These are phyloP conservation scores for Metrosideros polymorpha DNA, from an alignment of 441 rosid genomes.

Conservation along the genomic window DNA sequence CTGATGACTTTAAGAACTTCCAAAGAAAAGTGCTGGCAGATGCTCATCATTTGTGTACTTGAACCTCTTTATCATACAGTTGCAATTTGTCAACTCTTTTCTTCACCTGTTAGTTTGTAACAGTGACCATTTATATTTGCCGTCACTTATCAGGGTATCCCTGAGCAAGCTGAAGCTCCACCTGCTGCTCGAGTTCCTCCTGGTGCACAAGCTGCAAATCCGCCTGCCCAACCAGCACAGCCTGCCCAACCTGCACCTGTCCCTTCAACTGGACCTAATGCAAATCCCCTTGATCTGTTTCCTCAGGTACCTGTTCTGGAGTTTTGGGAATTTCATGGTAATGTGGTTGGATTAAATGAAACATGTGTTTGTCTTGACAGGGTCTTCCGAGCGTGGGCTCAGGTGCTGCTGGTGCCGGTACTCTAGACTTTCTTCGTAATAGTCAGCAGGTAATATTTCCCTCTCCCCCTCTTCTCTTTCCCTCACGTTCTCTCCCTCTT, in stretches of 20 bases:
- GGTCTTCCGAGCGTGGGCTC: constrained; percentile 62
- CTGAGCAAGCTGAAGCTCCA: constrained; percentile 61
- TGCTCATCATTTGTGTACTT: not conserved
- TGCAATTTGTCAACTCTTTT: not conserved
- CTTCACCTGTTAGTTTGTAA: not conserved
- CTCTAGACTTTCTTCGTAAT: constrained; percentile 67
- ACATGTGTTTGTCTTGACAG: constrained; percentile 13
- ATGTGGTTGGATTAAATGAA: not conserved
- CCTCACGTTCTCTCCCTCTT: not conserved
- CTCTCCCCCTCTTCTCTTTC: not conserved
- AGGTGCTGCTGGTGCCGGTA: constrained; percentile 47
- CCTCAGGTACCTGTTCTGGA: constrained; percentile 43
- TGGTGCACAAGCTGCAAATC: constrained; percentile 36
- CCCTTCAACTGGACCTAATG: constrained; percentile 58
- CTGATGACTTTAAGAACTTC: not conserved
- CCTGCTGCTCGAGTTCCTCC: constrained; percentile 41
- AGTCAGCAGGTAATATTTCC: constrained; percentile 57
- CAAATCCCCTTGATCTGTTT: constrained; percentile 69
- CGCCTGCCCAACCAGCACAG: constrained; percentile 25
- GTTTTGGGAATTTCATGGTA: not conserved
- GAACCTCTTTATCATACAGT: not conserved
- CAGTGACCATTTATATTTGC: not conserved
- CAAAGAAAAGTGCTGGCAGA: not conserved
- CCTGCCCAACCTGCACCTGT: constrained; percentile 32
- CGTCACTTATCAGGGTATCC: constrained; percentile 49